Conservation (phyloP, 106 monocot genomes). For the Acanthochlamys bracteata region DNA sequence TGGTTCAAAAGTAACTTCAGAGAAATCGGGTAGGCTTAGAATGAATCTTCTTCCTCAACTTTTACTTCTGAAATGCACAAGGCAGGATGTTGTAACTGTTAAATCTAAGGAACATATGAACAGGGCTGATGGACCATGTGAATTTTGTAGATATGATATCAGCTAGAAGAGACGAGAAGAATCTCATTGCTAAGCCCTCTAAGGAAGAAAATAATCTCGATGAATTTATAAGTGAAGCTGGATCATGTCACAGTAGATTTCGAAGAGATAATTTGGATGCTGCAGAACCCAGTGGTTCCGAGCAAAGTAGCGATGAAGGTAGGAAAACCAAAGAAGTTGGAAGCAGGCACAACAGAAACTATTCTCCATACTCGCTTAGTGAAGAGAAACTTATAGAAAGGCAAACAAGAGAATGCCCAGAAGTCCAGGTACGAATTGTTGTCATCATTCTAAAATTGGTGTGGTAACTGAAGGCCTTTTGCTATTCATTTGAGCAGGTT, state of each 20-base stretch:
- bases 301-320: too few relatives aligned
- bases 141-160: slow-evolving; percentile 1
- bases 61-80: not conserved
- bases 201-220: not conserved
- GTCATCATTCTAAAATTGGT: too few relatives aligned
- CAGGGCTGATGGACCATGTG: not conserved
- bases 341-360: not conserved
- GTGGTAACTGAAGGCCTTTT: too few relatives aligned
- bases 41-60: slow-evolving; percentile 12
- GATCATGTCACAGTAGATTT: not conserved
- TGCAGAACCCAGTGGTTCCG: not conserved
- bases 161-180: not conserved
- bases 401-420: slow-evolving; percentile 5
- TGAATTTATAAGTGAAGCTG: not conserved
- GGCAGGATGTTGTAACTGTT: slow-evolving; percentile 1
- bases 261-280: slow-evolving; percentile 1
- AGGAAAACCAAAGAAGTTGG: not conserved
- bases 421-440: slow-evolving; percentile 14
- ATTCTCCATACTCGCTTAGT: not conserved
- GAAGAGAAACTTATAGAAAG: slow-evolving; percentile 10
- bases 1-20: not conserved
- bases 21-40: not conserved
- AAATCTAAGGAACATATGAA: not conserved
- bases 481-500: slow-evolving; percentile 10
- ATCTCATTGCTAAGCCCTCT: not conserved